Evolutionary conservation across 176 grass and related monocot genomes (phyloP), one percentile per base, ranked within the genome.

Genomic region (Carex pumila): DNA sequence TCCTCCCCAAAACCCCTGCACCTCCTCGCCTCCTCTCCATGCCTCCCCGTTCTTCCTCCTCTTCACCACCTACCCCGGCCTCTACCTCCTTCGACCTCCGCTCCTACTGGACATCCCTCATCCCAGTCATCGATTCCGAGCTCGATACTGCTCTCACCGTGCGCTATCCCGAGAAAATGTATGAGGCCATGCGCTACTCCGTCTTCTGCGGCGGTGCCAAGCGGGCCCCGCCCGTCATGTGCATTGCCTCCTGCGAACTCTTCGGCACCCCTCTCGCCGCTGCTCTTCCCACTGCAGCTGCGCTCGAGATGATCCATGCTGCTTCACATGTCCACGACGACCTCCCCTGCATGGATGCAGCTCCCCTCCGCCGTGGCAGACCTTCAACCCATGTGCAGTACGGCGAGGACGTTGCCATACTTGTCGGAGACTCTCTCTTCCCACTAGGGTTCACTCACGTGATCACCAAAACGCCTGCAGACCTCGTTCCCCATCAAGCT

Each of bases 241-340:
- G 93, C 87, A 86, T 99, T 80, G 91, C 93, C 32, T 75, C 93
- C 50, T 99, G 93, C 85, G 93, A 99, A 89, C 93, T 99, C 71
- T 87, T 99, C 7, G 89, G 92, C 4, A 86, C 59, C 0, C 80
- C 84, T n/a, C 91, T 88, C 15, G 71, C 86, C 18, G 91, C 89
- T 1, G 93, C 93, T 3, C 88, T 99, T 14, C 96, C 89, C 11
- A 85, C 91, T 1, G 96, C 96, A 10, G 88, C 83, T 5, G 93
- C 96, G 5, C 91, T 99, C 58, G 96, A 99, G 93, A 95, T 99
- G 93, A 65, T 92, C 78, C 93, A 95, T 86, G 93, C 89, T 1
- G 96, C 96, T 3, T 99, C 96, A 18, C 91, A 92, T 65, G 89
- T 99, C 29, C 96, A 99, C 37, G 91, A 99, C 45, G 93, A 99